Evolutionary conservation across 257 asterid species (phyloP), one percentile per base, ranked within the genome.

Genomic region (Buddleja alternifolia): DNA sequence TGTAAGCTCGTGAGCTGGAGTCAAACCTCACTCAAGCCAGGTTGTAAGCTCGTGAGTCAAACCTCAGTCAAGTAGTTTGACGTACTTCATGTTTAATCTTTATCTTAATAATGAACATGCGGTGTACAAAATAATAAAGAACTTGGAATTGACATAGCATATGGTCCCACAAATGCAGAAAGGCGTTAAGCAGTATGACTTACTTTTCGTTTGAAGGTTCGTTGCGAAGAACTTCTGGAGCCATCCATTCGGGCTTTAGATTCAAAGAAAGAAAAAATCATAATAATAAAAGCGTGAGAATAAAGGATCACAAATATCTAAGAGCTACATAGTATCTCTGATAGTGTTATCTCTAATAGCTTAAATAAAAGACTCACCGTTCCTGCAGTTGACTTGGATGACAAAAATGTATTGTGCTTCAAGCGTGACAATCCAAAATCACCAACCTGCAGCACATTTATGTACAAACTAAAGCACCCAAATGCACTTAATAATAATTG

Each of bases 181-280:
- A 61, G 52, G 29, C 29, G 0, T 6, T 40, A 16, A 60, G 64
- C 46, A 46, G 11, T 60, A 41, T 51, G 36, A 84, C 97, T 89
- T 81, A 91, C 99, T 94, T 94, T 74, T 94, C 99, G 79, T 91
- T 91, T 51, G 99, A 94, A 77, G 90, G 97, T 80, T 94, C 99
- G 77, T 94, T 94, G 42, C 98, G 93, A 48, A 94, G 99, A 75
- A 94, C 96, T 85, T 94, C 99, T 34, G 99, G 99, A 52, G 99
- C 99, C 99, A 94, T 94, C 99, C 99, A 94, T 79, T 94, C 99
- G 14, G 99, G 97, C 99, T 94, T 75, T 52, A 72, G 59, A 74
- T 60, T 66, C 61, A 70, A 74, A 64, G 56, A 52, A 44, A 47
- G 29, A 50, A 59, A 50, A 11, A 23, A 46, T 32, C 61, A 62